These are phyloP conservation scores for Phoma sp. DNA, from an alignment of 2,329 filamentous ascomycete genomes.

Conservation along the genomic window DNA sequence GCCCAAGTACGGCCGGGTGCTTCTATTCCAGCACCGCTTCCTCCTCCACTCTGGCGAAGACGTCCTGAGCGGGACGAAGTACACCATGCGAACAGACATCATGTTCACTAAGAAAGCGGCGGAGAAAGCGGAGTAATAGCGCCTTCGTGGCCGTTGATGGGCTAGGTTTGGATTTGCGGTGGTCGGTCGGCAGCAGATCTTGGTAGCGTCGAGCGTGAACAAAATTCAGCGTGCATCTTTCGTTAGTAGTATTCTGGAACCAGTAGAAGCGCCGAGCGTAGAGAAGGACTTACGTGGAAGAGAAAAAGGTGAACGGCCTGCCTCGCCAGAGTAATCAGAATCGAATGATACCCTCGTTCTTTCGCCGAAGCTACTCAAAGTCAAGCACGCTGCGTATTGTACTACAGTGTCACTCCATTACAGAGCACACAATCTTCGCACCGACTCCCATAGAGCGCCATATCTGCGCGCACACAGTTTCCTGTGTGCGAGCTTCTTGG, in stretches of 20 bases:
- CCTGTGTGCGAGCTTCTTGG: constrained; percentile 37
- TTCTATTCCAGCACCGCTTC: constrained; percentile 62
- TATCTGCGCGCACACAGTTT: constrained; percentile 29
- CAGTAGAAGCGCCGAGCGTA: not conserved
- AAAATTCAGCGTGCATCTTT: not conserved
- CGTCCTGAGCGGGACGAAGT: constrained; percentile 60
- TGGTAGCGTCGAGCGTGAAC: too few species aligned
- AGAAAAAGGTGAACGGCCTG: constrained; percentile 69
- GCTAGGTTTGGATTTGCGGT: too few species aligned
- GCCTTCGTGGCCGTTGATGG: too few species aligned
- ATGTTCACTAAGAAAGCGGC: constrained; percentile 54
- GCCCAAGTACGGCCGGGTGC: constrained; percentile 58
- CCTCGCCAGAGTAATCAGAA: constrained; percentile 91
- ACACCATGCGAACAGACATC: constrained; percentile 62
- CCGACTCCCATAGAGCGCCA: constrained; percentile 78
- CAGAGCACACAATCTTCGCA: constrained; percentile 89
- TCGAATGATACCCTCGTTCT: constrained; percentile 73
- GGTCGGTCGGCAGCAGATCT: too few species aligned
- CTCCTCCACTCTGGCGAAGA: constrained; percentile 62
- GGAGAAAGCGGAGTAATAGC: not conserved
- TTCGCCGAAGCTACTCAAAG: constrained; percentile 49
- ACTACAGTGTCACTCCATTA: constrained; percentile 76
- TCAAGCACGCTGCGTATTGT: constrained; percentile 86
- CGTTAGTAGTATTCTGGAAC: constrained; percentile 52
- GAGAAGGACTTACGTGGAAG: constrained; percentile 55